Base-by-base conservation (phyloP, 2,329 filamentous ascomycete species). In the Gyromitra esculenta region DNA sequence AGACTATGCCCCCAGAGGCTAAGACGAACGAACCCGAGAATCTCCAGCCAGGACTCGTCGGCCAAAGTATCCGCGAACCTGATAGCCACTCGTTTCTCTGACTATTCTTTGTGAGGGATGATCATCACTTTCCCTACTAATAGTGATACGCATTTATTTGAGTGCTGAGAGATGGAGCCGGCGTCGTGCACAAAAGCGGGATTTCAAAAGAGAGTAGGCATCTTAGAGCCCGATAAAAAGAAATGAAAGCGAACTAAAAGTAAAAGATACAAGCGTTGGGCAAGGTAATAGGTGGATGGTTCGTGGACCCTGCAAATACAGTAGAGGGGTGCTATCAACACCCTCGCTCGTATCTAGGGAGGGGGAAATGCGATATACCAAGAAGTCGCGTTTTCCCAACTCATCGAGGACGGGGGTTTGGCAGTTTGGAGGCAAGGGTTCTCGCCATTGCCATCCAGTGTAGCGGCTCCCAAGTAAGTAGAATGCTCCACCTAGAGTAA, bases 41-140 rank as follows among this genome's bases (percentile, higher is more conserved):
- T 31, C 54, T 11, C 45, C 45, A 31, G 35, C 45, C 45, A 31
- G 35, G 35, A 71, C 73, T 57, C 37, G 15, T 45, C 41, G 73
- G 73, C 57, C 72, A 65, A 65, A 59, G 35, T 35, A 75, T 75
- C 72, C 66, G 73, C 57, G 60, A 63, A 48, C 69, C 52, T 59
- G 31, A 73, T 57, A 31, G 41, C 72, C 72, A 69, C 64, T 75
- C 66, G 31, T 71, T 75, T 65, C 72, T 5, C 69, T 43, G 54
- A 31, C 43, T 68, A 68, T 59, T 43, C 52, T 18, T 68, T 68
- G 56, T 48, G 60, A 43, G 70, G 63, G 18, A 60, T 52, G 62
- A 67, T 62, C 41, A 62, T 41, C 41, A n/a, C 13, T 43, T 21
- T 41, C 56, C 63, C 43, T 73, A 43, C 37, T 25, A 41, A 37